Conservation (phyloP, 805 yeast genomes). For the Lipomyces anomalus region DNA sequence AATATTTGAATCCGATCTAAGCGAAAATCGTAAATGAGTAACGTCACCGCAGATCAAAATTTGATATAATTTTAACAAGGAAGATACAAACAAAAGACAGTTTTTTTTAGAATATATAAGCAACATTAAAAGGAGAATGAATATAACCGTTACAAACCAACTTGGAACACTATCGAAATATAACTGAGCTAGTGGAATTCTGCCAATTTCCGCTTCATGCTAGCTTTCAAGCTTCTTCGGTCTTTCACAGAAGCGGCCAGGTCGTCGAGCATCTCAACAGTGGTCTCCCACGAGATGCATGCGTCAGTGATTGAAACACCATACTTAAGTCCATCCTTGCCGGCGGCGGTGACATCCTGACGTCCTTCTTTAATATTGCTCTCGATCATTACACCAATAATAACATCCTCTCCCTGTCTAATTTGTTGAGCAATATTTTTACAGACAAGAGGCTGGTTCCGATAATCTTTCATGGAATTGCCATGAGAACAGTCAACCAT, state of each 20-base stretch:
- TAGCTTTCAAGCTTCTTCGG: constrained; percentile 46
- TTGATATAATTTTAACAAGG: too few species aligned
- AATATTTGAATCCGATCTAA: too few species aligned
- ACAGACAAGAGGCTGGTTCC: constrained; percentile 93
- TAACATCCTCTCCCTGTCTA: constrained; percentile 66
- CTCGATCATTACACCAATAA: constrained; percentile 95
- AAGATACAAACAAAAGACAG: too few species aligned
- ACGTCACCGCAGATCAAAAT: too few species aligned
- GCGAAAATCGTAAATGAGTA: too few species aligned
- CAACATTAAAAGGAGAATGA: too few species aligned
- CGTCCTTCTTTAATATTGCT: constrained; percentile 86
- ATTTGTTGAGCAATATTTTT: constrained; percentile 76
- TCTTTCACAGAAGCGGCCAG: constrained; percentile 77
- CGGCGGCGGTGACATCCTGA: constrained; percentile 69
- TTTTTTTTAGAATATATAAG: too few species aligned
- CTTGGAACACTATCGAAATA: too few species aligned
- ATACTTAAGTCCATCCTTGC: constrained; percentile 60
- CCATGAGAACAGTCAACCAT: constrained; percentile 99
- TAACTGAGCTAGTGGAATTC: too few species aligned
- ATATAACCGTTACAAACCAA: too few species aligned
- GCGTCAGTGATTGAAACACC: constrained; percentile 98
- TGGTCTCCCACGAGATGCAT: constrained; percentile 88
- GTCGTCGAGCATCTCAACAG: constrained; percentile 70
- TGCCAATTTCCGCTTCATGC: too few species aligned
- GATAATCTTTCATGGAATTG: constrained; percentile 88